These are phyloP conservation scores for Erigeron canadensis DNA, from an alignment of 129 eudicot genomes.

Conservation along the genomic window DNA sequence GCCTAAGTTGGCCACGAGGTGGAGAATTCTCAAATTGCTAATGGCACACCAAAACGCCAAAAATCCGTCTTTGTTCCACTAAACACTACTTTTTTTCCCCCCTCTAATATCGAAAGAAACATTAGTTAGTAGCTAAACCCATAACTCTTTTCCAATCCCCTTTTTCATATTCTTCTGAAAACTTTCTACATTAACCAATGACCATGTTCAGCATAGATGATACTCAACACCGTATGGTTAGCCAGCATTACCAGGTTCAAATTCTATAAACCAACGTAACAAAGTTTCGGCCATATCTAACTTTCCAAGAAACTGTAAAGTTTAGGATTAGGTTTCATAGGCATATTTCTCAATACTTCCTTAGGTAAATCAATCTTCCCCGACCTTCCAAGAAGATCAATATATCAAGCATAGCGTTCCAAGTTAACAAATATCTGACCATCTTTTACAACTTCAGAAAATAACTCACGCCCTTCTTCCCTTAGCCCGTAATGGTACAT, in stretches of 20 bases:
- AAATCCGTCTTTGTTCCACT: background rate
- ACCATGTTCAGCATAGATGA: slow-evolving; percentile 66
- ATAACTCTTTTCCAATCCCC: slow-evolving; percentile 46
- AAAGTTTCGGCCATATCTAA: slow-evolving; percentile 48
- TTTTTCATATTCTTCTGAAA: slow-evolving; percentile 46
- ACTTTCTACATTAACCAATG: slow-evolving; percentile 62
- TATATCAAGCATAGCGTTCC: slow-evolving; percentile 67
- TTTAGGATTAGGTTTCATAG: slow-evolving; percentile 45
- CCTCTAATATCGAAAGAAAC: background rate
- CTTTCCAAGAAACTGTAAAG: slow-evolving; percentile 65
- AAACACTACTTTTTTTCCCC: background rate
- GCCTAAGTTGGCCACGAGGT: background rate
- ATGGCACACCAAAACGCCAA: background rate
- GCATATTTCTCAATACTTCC: slow-evolving; percentile 53
- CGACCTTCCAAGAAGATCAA: slow-evolving; percentile 78
- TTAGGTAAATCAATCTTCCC: slow-evolving; percentile 63
- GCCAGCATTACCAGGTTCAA: slow-evolving; percentile 62
- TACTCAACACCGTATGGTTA: slow-evolving; percentile 49
- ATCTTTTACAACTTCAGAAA: slow-evolving; percentile 33
- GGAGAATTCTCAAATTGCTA: background rate
- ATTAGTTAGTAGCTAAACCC: slow-evolving; percentile 42
- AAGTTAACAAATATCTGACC: slow-evolving; percentile 9
- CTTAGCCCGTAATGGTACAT: slow-evolving; percentile 63
- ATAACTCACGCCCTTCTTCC: slow-evolving; percentile 48
- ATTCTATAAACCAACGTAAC: slow-evolving; percentile 45